These are phyloP conservation scores for Neurospora terricola DNA, from an alignment of 495 filamentous ascomycete species.

Conservation along the genomic window DNA sequence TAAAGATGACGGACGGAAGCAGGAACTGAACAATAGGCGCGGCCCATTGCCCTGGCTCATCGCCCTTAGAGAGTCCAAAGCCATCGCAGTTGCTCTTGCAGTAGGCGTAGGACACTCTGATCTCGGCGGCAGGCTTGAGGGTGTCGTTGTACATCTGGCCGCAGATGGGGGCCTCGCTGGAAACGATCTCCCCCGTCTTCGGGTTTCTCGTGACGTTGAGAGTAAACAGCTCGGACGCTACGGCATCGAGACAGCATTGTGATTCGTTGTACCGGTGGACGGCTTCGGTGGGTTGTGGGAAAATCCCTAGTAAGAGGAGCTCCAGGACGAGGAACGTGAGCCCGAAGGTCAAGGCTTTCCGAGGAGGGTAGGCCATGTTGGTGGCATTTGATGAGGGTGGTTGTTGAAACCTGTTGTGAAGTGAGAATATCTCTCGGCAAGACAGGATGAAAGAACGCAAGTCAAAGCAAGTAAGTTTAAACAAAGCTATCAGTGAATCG, in stretches of 20 bases:
- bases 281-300: neutral
- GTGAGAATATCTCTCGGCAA: neutral
- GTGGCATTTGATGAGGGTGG: neutral
- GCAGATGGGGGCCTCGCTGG: neutral
- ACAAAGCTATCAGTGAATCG: neutral
- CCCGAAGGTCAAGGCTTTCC: neutral
- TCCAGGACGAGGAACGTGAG: neutral
- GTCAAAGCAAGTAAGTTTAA: neutral
- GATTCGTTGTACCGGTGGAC: neutral
- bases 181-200: neutral
- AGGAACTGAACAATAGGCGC: neutral
- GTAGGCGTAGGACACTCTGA: neutral
- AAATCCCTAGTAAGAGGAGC: neutral
- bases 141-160: neutral
- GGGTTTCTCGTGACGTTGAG: neutral
- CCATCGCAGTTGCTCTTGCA: neutral
- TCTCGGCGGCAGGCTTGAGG: neutral
- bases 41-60: neutral
- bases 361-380: neutral
- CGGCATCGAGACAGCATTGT: neutral
- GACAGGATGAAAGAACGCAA: neutral
- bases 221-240: neutral
- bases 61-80: neutral
- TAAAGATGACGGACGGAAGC: neutral
- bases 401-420: neutral